phyloP scores from a whole-genome alignment of 345 rosid genomes.

The Lepidium didymum region DNA sequence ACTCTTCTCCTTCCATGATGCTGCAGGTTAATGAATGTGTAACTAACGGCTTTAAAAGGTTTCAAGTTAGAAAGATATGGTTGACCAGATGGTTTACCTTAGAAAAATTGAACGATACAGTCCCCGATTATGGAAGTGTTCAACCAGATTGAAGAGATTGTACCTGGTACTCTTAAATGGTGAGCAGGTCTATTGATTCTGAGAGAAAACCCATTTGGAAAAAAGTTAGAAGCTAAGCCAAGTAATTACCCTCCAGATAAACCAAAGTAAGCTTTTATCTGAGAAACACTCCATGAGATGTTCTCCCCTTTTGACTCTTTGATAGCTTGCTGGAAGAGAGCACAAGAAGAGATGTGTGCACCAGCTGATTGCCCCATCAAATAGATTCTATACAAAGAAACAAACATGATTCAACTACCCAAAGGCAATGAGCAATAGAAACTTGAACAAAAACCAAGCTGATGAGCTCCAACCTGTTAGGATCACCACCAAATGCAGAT shows the following conservation, averaged over 20 bases:
- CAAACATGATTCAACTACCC: neutral
- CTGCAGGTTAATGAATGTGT: conserved; percentile 28
- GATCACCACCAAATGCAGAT: conserved; percentile 87
- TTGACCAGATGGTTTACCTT: conserved; percentile 34
- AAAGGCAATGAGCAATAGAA: neutral
- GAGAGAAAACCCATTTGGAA: neutral
- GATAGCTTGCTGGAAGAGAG: conserved; percentile 81
- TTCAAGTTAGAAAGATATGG: neutral
- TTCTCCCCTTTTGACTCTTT: conserved; percentile 62
- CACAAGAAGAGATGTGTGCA: conserved; percentile 92
- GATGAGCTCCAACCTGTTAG: conserved; percentile 47
- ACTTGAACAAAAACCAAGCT: neutral
- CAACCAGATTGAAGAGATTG: conserved; percentile 69
- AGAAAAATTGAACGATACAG: conserved; percentile 75
- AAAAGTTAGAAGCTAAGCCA: neutral
- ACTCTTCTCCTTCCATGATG: conserved; percentile 96
- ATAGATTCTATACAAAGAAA: conserved; percentile 53
- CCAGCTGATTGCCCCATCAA: conserved; percentile 99
- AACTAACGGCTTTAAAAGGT: neutral
- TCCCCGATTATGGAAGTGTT: conserved; percentile 80
- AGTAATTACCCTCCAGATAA: conserved; percentile 79
- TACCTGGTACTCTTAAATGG: conserved; percentile 44
- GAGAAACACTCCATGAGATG: conserved; percentile 71
- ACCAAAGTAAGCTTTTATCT: conserved; percentile 81
- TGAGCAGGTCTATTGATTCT: neutral